Base-by-base conservation (phyloP, 257 asterid genomes). In the Solanum bulbocastanum region DNA sequence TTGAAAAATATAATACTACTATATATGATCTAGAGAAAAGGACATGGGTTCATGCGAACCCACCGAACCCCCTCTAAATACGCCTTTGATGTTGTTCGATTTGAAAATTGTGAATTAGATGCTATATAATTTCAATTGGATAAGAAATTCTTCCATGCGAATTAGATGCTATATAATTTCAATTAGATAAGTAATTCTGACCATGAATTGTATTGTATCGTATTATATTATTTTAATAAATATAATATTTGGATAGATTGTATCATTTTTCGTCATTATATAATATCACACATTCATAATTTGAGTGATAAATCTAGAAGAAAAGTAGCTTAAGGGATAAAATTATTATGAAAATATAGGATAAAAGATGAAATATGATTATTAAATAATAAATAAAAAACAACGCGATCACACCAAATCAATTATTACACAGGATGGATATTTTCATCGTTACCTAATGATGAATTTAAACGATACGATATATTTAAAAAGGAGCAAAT, bases 351-450 rank as follows among this genome's bases (percentile, higher is more conserved):
- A 46, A 46, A 46, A 14, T 3, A 46, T 14, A 46, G 20, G 58
- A 46, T 46, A 46, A 46, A 46, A 14, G 0, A 46, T 46, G 0
- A 0, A 46, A 13, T 46, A 46, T 46, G 7, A 46, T 46, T 14
- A 13, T 46, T 46, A 46, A 46, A 4, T 13, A 4, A 46, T 46
- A 46, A 13, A 46, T 46, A 16, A 49, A 4, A 0, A 52, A 16
- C 0, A 1, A 52, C 1, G 23, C 1, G 4, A 52, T 52, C 9
- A 0, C 9, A 16, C 0, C 9, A 52, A 0, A 16, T 16, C 22
- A 0, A 0, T 49, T 49, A 1, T 49, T 15, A 49, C 3, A 49
- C 4, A 49, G 0, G 0, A 49, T 49, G 3, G 9, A 37, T 37
- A 0, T 39, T 39, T 2, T 8, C 42, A 3, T 39, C 3, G 0